Conservation (phyloP, 75 land plant species). For the Azolla pinnata region DNA sequence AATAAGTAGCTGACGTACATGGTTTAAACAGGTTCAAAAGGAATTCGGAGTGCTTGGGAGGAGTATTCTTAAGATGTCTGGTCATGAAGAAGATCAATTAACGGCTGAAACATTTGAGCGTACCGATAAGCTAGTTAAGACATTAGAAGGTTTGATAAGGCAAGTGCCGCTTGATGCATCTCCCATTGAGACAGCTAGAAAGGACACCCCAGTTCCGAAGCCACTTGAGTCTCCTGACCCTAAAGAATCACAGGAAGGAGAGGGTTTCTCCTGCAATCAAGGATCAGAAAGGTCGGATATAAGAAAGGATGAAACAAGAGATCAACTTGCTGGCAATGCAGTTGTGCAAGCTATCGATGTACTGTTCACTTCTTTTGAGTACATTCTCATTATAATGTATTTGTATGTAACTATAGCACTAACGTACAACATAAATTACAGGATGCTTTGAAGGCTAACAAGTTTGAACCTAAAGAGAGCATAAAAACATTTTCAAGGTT, state of each 20-base stretch:
- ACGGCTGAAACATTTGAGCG: not conserved
- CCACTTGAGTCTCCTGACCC: too few relatives aligned
- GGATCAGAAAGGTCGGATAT: not conserved
- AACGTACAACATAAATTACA: not conserved
- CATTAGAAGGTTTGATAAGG: not conserved
- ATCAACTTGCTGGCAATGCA: slow-evolving; percentile 1
- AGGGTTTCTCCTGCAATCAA: too few relatives aligned
- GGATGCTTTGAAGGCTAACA: slow-evolving; percentile 32
- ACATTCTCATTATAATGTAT: too few relatives aligned
- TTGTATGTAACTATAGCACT: too few relatives aligned
- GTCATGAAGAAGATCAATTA: slow-evolving; percentile 15
- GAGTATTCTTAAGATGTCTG: slow-evolving; percentile 28
- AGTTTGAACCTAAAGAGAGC: slow-evolving; percentile 31
- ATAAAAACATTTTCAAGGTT: slow-evolving; percentile 10
- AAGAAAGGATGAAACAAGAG: slow-evolving; percentile 1
- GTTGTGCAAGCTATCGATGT: slow-evolving; percentile 9
- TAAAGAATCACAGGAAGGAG: too few relatives aligned
- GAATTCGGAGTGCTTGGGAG: slow-evolving; percentile 23
- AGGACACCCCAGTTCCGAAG: too few relatives aligned
- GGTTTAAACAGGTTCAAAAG: slow-evolving; percentile 14
- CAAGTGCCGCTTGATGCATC: too few relatives aligned
- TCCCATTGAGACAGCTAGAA: too few relatives aligned
- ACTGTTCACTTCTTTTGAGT: not conserved
- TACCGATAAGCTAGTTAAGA: not conserved
- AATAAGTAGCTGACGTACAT: too few relatives aligned